Conservation (phyloP, 352 stramenopile species). For the Blastocystis hominis region DNA sequence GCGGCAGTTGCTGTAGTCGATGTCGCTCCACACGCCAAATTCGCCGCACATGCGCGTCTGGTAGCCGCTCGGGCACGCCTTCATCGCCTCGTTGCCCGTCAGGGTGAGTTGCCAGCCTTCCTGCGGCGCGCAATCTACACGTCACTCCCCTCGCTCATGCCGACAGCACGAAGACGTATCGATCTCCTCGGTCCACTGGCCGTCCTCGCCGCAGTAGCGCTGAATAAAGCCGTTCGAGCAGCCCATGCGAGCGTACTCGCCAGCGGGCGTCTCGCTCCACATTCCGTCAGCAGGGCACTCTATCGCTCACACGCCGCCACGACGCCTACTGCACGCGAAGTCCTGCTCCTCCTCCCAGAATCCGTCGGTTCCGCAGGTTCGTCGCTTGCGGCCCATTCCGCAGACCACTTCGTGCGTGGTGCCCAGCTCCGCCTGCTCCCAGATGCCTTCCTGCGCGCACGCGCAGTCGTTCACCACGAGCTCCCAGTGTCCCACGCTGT, state of each 20-base stretch:
- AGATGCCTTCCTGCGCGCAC: constrained; percentile 12
- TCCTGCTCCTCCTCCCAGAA: constrained; percentile 35
- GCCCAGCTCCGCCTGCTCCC: not conserved
- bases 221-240: constrained; percentile 30
- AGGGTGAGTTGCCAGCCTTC: constrained; percentile 27
- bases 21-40: not conserved
- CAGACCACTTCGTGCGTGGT: not conserved
- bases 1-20: constrained; percentile 9
- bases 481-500: constrained; percentile 30
- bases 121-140: constrained; percentile 18
- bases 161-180: constrained; percentile 16
- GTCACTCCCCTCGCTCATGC: not conserved
- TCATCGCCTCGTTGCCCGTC: constrained; percentile 9
- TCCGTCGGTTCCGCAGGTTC: not conserved
- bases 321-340: constrained; percentile 12
- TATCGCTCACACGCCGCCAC: not conserved
- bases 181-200: constrained; percentile 36
- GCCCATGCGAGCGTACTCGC: not conserved
- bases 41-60: constrained; percentile 27
- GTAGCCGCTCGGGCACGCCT: not conserved
- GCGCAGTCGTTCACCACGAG: not conserved
- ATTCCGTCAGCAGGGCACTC: constrained; percentile 8
- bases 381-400: not conserved
- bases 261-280: constrained; percentile 18
- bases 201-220: constrained; percentile 4